Evolutionary conservation across 257 asterid species (phyloP), one percentile per base, ranked within the genome.

Genomic region (Schizonepeta tenuifolia): DNA sequence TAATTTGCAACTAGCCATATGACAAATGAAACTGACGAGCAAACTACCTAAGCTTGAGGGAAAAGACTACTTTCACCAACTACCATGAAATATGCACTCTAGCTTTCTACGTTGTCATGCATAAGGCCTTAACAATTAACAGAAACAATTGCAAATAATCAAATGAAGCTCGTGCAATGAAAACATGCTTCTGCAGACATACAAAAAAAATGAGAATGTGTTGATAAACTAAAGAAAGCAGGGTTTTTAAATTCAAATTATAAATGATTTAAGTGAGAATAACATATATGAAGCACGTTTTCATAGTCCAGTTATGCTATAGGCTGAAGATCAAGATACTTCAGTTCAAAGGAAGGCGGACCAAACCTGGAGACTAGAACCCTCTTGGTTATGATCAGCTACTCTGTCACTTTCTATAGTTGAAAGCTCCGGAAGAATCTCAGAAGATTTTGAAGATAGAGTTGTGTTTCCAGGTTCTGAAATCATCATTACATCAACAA

Each of bases 341-440:
- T 26, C 3, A n/a, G 44, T 53, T 55, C 49, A 60, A 66, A 58
- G 58, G 65, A 73, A 54, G 76, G 63, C 28, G 56, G 64, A 65
- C 75, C 84, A 51, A 77, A 90, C 98, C 97, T 85, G 92, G 41
- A 69, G 67, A 74, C 43, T 22, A 69, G 67, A 61, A 47, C 41
- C 60, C 63, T 68, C 83, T 72, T 76, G 82, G 64, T 77, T 71
- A 53, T 22, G 77, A 70, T 77, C 71, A 77, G 80, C 69, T 41
- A 79, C 33, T 67, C 36, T 69, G 55, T 40, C 70, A 51, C 55
- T 66, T 51, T 77, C 79, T 12, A 70, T 46, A 28, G 59, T 43
- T 24, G 72, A 78, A 68, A 76, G 72, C 69, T 78, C 62, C 40
- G 58, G 75, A 72, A 74, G 65, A 74, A 79, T 40, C 67, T 78